Base-by-base conservation (phyloP, 805 yeast species). In the Nakazawaea siamensis region DNA sequence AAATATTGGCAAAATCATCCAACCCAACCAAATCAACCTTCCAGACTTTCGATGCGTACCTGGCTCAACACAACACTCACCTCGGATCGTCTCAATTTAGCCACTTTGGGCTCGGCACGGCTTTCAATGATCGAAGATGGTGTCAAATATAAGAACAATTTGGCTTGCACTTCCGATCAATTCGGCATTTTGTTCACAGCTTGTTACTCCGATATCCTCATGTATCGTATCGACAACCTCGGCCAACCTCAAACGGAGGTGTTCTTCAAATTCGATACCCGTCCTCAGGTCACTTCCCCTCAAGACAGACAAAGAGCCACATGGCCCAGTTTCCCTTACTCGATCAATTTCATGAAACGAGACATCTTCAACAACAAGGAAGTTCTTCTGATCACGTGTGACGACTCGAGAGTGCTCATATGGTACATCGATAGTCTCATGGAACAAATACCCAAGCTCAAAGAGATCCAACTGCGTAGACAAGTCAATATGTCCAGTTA, bases 261-360 rank as follows among this genome's bases (percentile, higher is more conserved):
- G 8, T 12, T 27, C 7, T 27, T 27, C 4, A 50, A 48, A 5
- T 59, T 65, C 40, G 55, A 57, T 30, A 54, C 48, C 27, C 31
- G 51, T 10, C 68, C 70, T 1, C 2, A 34, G 37, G 4, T 50
- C 55, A 9, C 15, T 35, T 0, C 38, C 66, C n/a, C 47, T 50
- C 15, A 54, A 1, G 75, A 71, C 43, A 40, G 68, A 23, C 46
- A 51, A 6, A 53, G 60, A 7, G 63, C 75, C 5, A 70, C 76
- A 1, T 68, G 71, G 70, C 72, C 76, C 0, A 57, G 58, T 33
- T 62, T 57, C 32, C 80, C 81, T 2, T 80, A 73, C 48, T 62
- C 76, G 0, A 62, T 78, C 16, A 80, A 80, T 43, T 68, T 50
- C 43, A 33, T 79, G 28, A 70, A 63, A 34, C 42, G 59, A 6